Evolutionary conservation across 164 flowering plant genomes (phyloP).

Genomic region (Macadamia tetraphylla): DNA sequence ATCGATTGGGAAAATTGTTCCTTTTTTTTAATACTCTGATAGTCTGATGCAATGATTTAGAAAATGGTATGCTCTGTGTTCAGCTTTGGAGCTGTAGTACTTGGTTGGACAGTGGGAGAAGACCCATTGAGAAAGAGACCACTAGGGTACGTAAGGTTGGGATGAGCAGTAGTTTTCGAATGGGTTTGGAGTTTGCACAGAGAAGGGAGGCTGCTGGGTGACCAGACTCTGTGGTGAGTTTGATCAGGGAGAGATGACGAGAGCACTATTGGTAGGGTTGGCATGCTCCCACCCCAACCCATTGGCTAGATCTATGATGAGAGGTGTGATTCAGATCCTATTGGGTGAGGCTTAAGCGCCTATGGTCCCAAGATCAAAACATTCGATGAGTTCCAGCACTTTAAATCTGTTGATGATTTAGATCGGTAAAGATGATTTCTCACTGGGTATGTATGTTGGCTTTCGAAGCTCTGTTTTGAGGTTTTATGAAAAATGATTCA

Average conservation of each 20-base stretch:
- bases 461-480: no score
- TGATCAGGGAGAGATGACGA: slow-evolving; percentile 61
- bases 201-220: slow-evolving; percentile 48
- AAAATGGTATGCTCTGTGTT: slow-evolving; percentile 32
- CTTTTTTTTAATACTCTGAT: no score
- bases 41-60: no score
- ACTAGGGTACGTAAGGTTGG: slow-evolving; percentile 21
- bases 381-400: slow-evolving; percentile 64
- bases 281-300: slow-evolving; percentile 86
- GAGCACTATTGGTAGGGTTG: slow-evolving; percentile 63
- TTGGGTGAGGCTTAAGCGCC: slow-evolving; percentile 57
- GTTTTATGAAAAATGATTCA: no score
- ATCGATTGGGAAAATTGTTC: no score
- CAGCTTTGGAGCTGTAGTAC: slow-evolving; percentile 84
- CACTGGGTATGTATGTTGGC: no score
- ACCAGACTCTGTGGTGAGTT: slow-evolving; percentile 41
- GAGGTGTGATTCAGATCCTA: slow-evolving; percentile 77
- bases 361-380: slow-evolving; percentile 56
- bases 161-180: slow-evolving; percentile 49
- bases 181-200: slow-evolving; percentile 85
- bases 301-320: slow-evolving; percentile 69
- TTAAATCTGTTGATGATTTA: slow-evolving; percentile 46
- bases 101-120: slow-evolving; percentile 80
- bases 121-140: slow-evolving; percentile 65
- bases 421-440: no score